These are phyloP conservation scores for Ceratobasidium theobromae DNA, from an alignment of 1,284 basidiomycete species.

Conservation along the genomic window DNA sequence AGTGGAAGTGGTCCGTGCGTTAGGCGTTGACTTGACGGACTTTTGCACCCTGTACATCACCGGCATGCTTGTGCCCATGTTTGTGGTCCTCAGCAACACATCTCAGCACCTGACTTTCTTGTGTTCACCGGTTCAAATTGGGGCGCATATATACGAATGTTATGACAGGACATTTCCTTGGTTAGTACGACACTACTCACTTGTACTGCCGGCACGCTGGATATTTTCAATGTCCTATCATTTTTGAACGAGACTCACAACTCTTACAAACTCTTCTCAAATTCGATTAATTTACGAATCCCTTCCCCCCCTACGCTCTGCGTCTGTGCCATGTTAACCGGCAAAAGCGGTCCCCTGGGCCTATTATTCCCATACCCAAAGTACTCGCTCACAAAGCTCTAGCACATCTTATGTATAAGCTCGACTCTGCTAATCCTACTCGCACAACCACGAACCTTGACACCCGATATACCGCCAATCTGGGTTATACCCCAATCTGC, in stretches of 20 bases:
- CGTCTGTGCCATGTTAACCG: slow-evolving; percentile 46
- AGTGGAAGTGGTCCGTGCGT: slow-evolving; percentile 4
- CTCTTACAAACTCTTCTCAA: slow-evolving; percentile 58
- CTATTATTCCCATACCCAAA: slow-evolving; percentile 66
- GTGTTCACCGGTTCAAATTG: no score
- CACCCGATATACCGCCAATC: slow-evolving; percentile 67
- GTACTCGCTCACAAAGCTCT: slow-evolving; percentile 59
- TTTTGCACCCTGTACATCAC: not conserved
- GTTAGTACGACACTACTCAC: no score
- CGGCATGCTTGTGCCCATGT: no score
- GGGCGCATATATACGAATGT: no score
- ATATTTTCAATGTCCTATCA: no score
- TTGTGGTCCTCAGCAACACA: no score
- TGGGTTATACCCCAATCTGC: slow-evolving; percentile 72
- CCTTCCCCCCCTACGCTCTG: slow-evolving; percentile 47
- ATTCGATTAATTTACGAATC: slow-evolving; percentile 59
- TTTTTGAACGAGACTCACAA: no score
- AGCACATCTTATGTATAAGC: not conserved
- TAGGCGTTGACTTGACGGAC: not conserved
- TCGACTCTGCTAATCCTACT: not conserved
- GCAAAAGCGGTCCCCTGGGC: slow-evolving; percentile 61
- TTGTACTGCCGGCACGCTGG: no score
- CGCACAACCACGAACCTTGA: slow-evolving; percentile 51
- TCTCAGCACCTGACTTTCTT: no score
- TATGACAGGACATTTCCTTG: no score